Base-by-base conservation (phyloP, 2,329 filamentous ascomycete genomes). In the Penicillium sp. region DNA sequence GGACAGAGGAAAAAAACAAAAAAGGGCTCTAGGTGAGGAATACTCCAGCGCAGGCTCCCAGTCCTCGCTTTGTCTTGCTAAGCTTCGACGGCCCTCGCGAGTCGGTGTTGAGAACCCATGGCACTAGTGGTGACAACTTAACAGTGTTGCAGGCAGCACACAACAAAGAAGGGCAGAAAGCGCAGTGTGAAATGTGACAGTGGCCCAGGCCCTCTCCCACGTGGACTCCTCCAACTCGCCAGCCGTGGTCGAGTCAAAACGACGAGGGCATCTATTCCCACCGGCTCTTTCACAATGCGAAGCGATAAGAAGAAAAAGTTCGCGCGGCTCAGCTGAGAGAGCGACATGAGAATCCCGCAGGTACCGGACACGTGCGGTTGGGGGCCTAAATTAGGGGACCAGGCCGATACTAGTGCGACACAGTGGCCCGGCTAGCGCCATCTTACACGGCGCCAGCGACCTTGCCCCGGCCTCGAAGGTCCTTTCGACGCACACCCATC, bases 401-500 rank as follows among this genome's bases (percentile, higher is more conserved):
- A 53, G 20, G 31, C 47, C 31, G 28, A 49, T 35, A 31, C 31
- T 49, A 49, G 47, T n/a, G 47, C 20, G 49, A 6, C 8, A 41
- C 31, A 14, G 22, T 17, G 28, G 45, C 15, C 45, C 31, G 10
- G 34, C 49, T n/a, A 20, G 20, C 35, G 35, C 37, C 49, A 5
- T 11, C 12, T 34, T 54, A 42, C 51, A 48, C 45, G 12, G 14
- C 41, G 34, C 49, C 38, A 17, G 52, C 50, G 11, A 57, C 31
- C 47, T 58, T 59, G n/a, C 54, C 54, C 35, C 51, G 38, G 15
- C 22, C 67, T 55, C 69, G 69, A 57, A 61, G 63, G 22, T 69
- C 71, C 59, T 63, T 67, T 54, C 71, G 69, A 58, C 59, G 66
- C 64, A 66, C 58, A 15, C 28, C 42, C 47, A 65, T 49, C 50